Percentiles rank a stretch among this genome's conserved stretches.
phyloP scores from a whole-genome alignment of 148 eudicot genomes.

The Drosera capensis region DNA sequence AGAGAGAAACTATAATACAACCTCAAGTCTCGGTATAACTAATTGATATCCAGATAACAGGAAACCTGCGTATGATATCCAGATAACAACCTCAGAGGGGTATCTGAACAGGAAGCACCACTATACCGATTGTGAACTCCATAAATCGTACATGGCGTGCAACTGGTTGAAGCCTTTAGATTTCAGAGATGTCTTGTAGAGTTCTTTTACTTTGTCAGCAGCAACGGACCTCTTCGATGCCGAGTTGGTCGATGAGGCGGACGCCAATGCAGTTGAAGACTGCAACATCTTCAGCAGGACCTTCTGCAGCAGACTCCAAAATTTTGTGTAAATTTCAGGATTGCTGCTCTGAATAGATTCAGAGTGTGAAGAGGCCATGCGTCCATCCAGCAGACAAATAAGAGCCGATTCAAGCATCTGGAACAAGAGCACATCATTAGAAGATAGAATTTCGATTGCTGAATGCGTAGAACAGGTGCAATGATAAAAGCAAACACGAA shows the following conservation, averaged over 20 bases:
- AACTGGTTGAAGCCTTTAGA: conserved; percentile 43
- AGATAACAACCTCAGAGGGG: conserved; percentile 1
- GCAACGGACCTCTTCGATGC: conserved; percentile 37
- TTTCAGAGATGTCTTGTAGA: conserved; percentile 74
- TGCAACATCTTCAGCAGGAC: conserved; percentile 62
- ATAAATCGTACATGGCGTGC: conserved; percentile 46
- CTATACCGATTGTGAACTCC: conserved; percentile 25
- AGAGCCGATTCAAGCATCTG: conserved; percentile 88
- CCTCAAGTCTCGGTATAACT: too few relatives aligned
- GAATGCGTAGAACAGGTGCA: background rate
- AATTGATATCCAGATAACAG: background rate
- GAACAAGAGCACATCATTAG: background rate
- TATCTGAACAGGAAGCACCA: background rate
- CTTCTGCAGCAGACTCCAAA: conserved; percentile 76
- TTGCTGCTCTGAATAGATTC: conserved; percentile 12
- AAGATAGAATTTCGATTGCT: background rate
- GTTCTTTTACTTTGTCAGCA: conserved; percentile 59
- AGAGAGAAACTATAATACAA: too few relatives aligned
- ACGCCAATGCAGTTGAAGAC: conserved; percentile 24
- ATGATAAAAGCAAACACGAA: background rate
- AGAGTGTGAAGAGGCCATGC: conserved; percentile 22
- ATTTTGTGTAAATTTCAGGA: conserved; percentile 26
- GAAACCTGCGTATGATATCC: background rate
- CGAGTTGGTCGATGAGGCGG: conserved; percentile 21
- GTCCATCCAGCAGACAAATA: conserved; percentile 55